Conservation (phyloP, 257 asterid genomes). For the Mitragyna speciosa region DNA sequence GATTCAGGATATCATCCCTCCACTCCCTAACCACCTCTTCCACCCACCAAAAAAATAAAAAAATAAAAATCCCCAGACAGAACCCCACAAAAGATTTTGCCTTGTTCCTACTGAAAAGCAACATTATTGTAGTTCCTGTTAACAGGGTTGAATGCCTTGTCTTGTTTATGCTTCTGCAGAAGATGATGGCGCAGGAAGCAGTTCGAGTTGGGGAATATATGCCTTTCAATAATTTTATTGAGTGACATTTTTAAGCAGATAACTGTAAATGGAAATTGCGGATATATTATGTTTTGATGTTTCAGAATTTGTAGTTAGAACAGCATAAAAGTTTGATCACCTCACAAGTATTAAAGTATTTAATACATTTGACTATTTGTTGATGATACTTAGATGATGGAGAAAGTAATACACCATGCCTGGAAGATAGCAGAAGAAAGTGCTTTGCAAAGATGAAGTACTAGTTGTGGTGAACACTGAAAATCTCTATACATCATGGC, state of each 20-base stretch:
- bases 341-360: not conserved
- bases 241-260: not conserved
- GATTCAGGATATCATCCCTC: not conserved
- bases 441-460: not conserved
- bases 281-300: not conserved
- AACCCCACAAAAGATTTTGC: not conserved
- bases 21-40: not conserved
- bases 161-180: not conserved
- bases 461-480: not conserved
- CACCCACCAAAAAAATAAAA: not conserved
- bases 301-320: not conserved
- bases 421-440: not conserved
- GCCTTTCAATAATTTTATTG: not conserved
- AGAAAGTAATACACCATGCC: not conserved
- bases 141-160: not conserved
- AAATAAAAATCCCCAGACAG: not conserved
- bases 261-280: not conserved
- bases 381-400: not conserved
- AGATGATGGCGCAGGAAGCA: not conserved
- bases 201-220: not conserved
- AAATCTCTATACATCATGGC: not conserved
- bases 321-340: not conserved
- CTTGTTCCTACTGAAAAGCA: not conserved
- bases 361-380: not conserved
- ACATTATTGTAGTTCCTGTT: not conserved